A percentile compares a stretch with the other conserved stretches of the same genome.
Evolutionary conservation across 2,329 filamentous ascomycete species (phyloP).

Genomic region (Diaporthe humulicola): DNA sequence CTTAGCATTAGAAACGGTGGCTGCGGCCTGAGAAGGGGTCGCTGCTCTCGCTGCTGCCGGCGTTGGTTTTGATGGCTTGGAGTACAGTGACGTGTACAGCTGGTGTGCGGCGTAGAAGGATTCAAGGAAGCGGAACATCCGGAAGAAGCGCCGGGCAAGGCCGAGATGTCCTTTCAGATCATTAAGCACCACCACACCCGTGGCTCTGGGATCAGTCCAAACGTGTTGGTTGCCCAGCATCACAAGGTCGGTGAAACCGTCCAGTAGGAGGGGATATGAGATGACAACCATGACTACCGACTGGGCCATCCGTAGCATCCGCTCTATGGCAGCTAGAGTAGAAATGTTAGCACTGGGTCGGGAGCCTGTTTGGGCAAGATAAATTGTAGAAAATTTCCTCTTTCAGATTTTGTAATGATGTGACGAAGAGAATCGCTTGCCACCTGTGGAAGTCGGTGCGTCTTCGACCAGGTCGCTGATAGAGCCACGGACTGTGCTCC

Average conservation of each 20-base stretch:
- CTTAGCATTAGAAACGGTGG: neutral
- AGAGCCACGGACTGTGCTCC: neutral
- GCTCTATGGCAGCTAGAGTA: slow-evolving; percentile 36
- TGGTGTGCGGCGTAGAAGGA: slow-evolving; percentile 66
- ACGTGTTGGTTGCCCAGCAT: slow-evolving; percentile 28
- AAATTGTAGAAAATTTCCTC: accelerated
- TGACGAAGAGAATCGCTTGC: neutral
- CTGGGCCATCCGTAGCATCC: slow-evolving; percentile 37
- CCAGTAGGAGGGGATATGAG: slow-evolving; percentile 30
- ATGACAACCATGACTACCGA: slow-evolving; percentile 36
- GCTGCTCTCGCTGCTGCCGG: slow-evolving; percentile 14
- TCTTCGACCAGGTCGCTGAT: neutral
- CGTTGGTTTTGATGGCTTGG: slow-evolving; percentile 31
- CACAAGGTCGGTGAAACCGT: slow-evolving; percentile 26
- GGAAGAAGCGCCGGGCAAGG: slow-evolving; percentile 71
- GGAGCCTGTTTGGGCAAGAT: neutral
- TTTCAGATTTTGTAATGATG: too few species aligned
- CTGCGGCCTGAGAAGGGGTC: neutral
- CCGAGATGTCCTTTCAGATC: slow-evolving; percentile 27
- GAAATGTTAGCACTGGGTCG: neutral
- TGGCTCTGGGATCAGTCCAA: slow-evolving; percentile 30
- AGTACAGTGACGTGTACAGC: slow-evolving; percentile 50
- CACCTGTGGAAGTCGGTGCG: neutral
- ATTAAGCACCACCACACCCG: slow-evolving; percentile 4
- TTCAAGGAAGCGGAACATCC: slow-evolving; percentile 77